Base-by-base conservation (phyloP, 2,329 filamentous ascomycete species). In the Chrysosporium keratinophilum region DNA sequence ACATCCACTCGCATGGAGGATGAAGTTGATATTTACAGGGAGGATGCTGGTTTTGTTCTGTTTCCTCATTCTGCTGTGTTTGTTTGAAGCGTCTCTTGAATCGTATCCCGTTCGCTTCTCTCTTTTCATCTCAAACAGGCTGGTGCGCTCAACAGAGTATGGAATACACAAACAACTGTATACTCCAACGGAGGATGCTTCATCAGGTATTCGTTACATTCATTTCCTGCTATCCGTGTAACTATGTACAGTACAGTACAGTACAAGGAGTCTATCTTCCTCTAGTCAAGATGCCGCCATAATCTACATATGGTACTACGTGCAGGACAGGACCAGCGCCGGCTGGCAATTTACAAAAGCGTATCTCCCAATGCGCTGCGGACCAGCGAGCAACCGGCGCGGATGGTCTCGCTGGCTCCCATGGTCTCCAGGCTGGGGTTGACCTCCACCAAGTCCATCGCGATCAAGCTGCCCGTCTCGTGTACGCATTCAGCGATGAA, bases 401-500 rank as follows among this genome's bases (percentile, higher is more conserved):
- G 75, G 55, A 97, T 85, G 0, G 93, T 98, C 73, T 96, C 89
- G 54, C 80, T 78, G 1, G 87, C 88, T 5, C 87, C 88, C 56
- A 77, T 78, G 1, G 78, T 71, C 44, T 84, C 84, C 54, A 89
- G 71, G 61, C 77, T 81, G 17, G 86, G 86, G 73, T 89, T 90
- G 59, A 90, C 85, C 73, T 90, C 85, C 58, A 91, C 87, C 59
- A 93, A 72, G 67, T 93, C 87, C 72, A 93, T 83, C 42, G 86
- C 86, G 10, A 91, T 76, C 54, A 91, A 72, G 67, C 80, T 86
- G 51, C 87, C 87, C 5, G 86, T 89, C 74, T 87, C 78, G 68
- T 91, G 86, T 19, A 91, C 84, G 61, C 80, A 83, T 73, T 91
- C 93, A 64, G 89, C 94, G 70, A 98, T 97, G 73, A 88, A 98